Conservation (phyloP, 371 early-diverging fungal species). For the Rhizopus sp. region DNA sequence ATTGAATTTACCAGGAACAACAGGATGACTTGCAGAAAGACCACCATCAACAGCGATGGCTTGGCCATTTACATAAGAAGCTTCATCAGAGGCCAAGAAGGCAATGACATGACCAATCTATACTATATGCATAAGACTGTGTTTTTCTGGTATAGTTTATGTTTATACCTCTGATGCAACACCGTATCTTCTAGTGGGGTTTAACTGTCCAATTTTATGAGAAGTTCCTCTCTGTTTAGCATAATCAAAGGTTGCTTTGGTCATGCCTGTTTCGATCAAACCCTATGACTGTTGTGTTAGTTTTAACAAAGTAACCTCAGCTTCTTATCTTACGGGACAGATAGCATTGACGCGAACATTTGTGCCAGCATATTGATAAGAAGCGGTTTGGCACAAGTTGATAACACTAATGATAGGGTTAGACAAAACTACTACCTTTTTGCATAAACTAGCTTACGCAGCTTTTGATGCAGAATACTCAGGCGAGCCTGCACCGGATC, state of each 20-base stretch:
- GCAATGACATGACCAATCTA: slow-evolving; percentile 55
- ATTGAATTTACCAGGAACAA: slow-evolving; percentile 40
- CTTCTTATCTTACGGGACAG: slow-evolving; percentile 48
- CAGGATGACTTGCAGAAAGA: slow-evolving; percentile 48
- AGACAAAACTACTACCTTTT: background rate
- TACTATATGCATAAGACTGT: background rate
- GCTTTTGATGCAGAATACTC: slow-evolving; percentile 56
- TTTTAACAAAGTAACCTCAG: background rate
- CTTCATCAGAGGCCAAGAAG: slow-evolving; percentile 59
- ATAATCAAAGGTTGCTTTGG: slow-evolving; percentile 49
- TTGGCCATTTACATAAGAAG: slow-evolving; percentile 62
- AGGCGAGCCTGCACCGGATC: slow-evolving; percentile 50
- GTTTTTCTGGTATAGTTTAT: background rate
- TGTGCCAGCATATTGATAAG: slow-evolving; percentile 51
- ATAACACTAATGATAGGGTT: slow-evolving; percentile 37
- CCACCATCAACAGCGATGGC: slow-evolving; percentile 60
- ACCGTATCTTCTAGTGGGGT: slow-evolving; percentile 53
- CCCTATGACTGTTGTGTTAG: slow-evolving; percentile 31
- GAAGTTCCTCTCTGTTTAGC: slow-evolving; percentile 46
- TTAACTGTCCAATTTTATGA: slow-evolving; percentile 58
- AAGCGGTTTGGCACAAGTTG: slow-evolving; percentile 50
- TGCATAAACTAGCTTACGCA: slow-evolving; percentile 19
- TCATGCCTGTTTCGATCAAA: slow-evolving; percentile 62
- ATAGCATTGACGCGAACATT: slow-evolving; percentile 62
- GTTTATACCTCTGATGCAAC: slow-evolving; percentile 41